phyloP scores from a whole-genome alignment of 148 eudicot genomes.

The Rhododendron molle region DNA sequence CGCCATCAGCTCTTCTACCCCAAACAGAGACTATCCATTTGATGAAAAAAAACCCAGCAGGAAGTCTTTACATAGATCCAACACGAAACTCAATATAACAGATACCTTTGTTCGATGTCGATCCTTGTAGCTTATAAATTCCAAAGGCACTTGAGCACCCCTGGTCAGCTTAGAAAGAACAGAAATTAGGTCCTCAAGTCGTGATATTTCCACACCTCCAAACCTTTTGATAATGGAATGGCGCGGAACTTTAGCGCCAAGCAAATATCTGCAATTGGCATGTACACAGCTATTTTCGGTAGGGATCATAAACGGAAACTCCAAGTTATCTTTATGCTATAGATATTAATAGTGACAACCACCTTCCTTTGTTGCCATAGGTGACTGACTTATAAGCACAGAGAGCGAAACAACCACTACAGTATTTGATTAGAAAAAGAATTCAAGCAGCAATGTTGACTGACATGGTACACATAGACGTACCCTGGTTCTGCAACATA shows the following conservation, averaged over 20 bases:
- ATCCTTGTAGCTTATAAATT: conserved; percentile 66
- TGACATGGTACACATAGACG: conserved; percentile 6
- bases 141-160: conserved; percentile 88
- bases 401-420: background rate
- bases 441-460: background rate
- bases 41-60: background rate
- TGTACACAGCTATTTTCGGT: background rate
- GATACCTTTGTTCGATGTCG: conserved; percentile 87
- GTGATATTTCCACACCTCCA: conserved; percentile 72
- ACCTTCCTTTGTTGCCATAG: background rate
- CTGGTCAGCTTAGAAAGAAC: conserved; percentile 65
- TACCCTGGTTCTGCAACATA: conserved; percentile 98
- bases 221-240: conserved; percentile 91
- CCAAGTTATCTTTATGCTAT: background rate
- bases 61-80: background rate
- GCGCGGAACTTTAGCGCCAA: conserved; percentile 92
- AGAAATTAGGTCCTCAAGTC: conserved; percentile 60
- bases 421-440: background rate
- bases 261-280: conserved; percentile 61
- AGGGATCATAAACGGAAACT: background rate
- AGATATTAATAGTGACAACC: background rate
- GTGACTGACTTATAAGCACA: background rate
- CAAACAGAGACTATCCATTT: background rate
- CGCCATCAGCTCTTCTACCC: background rate
- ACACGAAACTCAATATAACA: conserved; percentile 1